Conservation (phyloP, 768 basidiomycete genomes). For the Boletus reticuloceps region DNA sequence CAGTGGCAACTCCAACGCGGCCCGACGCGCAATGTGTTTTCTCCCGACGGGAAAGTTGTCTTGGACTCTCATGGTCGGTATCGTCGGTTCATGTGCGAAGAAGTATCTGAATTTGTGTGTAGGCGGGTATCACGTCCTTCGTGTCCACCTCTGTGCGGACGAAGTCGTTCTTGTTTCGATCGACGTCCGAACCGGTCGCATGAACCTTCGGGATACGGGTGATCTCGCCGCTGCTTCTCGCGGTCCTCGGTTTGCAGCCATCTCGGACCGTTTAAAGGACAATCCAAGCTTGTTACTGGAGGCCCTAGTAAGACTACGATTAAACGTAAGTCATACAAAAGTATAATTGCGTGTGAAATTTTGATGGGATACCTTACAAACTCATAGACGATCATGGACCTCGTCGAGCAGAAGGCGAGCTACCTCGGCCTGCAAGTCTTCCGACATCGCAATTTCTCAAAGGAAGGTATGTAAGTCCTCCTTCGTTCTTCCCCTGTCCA, state of each 20-base stretch:
- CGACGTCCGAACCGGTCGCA: conserved; percentile 74
- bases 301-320: conserved; percentile 56
- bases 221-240: conserved; percentile 74
- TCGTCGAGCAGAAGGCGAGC: conserved; percentile 81
- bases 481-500: not conserved
- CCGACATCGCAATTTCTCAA: conserved; percentile 62
- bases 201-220: conserved; percentile 78
- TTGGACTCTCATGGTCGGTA: conserved; percentile 54
- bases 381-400: conserved; percentile 75
- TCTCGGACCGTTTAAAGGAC: conserved; percentile 67
- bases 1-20: conserved; percentile 53
- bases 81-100: not conserved
- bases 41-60: conserved; percentile 55
- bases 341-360: not conserved
- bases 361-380: not conserved
- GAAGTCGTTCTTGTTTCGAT: conserved; percentile 75
- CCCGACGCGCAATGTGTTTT: conserved; percentile 55
- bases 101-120: conserved; percentile 4
- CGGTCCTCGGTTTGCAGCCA: conserved; percentile 57
- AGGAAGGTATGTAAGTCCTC: conserved; percentile 47
- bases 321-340: conserved; percentile 47
- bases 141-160: conserved; percentile 69
- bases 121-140: conserved; percentile 61
- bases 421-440: conserved; percentile 80
- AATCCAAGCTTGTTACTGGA: conserved; percentile 59